These are phyloP conservation scores for Chaetomium tenue DNA, from an alignment of 495 filamentous ascomycete species.

Conservation along the genomic window DNA sequence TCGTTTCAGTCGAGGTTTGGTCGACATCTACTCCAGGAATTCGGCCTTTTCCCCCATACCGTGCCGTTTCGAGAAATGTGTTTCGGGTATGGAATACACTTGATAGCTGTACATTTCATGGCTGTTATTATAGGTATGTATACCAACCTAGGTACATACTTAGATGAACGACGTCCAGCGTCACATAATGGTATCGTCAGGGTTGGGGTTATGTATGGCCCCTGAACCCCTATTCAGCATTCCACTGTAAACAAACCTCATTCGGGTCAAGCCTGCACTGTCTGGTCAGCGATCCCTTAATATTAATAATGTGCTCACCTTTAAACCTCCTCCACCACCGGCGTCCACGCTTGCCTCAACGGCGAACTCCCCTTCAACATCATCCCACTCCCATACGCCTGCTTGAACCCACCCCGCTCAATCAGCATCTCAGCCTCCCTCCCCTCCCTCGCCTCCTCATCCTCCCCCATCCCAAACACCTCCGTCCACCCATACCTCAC, in stretches of 20 bases:
- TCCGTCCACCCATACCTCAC: background rate
- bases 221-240: background rate
- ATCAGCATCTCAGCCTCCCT: background rate
- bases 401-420: background rate
- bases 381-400: slow-evolving; percentile 5
- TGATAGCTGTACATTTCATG: too few relatives aligned
- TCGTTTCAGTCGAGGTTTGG: too few relatives aligned
- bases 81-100: too few relatives aligned
- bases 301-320: background rate
- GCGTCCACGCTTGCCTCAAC: background rate
- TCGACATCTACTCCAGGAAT: too few relatives aligned
- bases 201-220: background rate
- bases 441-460: background rate
- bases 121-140: too few relatives aligned
- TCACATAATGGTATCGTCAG: background rate
- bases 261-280: too few relatives aligned
- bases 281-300: background rate
- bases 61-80: too few relatives aligned
- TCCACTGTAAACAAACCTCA: background rate
- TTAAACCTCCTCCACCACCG: background rate
- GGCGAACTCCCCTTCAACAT: background rate
- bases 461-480: background rate
- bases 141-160: too few relatives aligned
- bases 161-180: too few relatives aligned
- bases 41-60: too few relatives aligned